Evolutionary conservation across 108 stramenopile species (phyloP), one percentile per base, ranked within the genome.

Genomic region (Skeletonema menzelii): DNA sequence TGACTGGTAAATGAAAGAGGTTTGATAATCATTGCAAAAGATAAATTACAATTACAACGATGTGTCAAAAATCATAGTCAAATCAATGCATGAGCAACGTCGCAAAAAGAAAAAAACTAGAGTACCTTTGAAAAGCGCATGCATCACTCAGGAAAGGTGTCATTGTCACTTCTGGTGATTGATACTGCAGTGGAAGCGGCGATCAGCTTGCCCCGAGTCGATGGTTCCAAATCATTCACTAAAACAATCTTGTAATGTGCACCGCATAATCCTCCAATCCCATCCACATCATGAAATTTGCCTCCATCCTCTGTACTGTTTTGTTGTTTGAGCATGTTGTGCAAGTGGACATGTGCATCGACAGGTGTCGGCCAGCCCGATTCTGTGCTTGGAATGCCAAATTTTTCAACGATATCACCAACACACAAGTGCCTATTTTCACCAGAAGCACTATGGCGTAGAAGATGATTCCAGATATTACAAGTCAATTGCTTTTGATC

Each of bases 1-100:
- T 30, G 89, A 95, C 71, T 95, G 95, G 95, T 95, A 88, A 22
- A 53, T 20, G 4, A 22, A 22, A 53, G 22, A 22, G 49, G 49
- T 10, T 0, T 10, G 8, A 53, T 10, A 53, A 8, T 2, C 44
- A 19, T 22, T 20, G 22, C 49, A 53, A 53, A 22, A 53, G 22
- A 53, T 10, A 22, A n/a, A 53, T 19, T 22, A 53, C 49, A 53
- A 22, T 53, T 22, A 5, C 49, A 53, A 4, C 24, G 22, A 10
- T 8, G 49, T 53, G 49, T 10, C 22, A 53, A 53, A 47, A 22
- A 53, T 5, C 22, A 47, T 53, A 7, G 49, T n/a, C 49, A 0
- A 53, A 24, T 8, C 20, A 53, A 22, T 4, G n/a, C 15, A n/a
- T 20, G 8, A 53, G n/a, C 15, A 15, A 15, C 10, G 46, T 53